Base-by-base conservation (phyloP, 2,329 filamentous ascomycete species). In the Ophiostoma montium region DNA sequence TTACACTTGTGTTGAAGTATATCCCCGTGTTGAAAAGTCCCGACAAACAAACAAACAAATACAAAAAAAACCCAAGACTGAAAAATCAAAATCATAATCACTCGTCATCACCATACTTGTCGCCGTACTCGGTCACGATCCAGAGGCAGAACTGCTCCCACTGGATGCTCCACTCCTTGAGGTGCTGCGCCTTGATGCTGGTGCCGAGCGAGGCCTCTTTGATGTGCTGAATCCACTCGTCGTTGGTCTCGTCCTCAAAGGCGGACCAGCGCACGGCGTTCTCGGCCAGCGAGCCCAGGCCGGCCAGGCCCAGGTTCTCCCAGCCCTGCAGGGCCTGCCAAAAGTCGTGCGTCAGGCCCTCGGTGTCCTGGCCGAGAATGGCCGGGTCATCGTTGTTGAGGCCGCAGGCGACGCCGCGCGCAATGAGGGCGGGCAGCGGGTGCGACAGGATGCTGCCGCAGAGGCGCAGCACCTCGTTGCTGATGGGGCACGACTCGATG, bases 71-170 rank as follows among this genome's bases (percentile, higher is more conserved):
- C 27, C 5, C 27, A 16, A 41, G 11, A 10, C 18, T 5, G 46
- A 57, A 59, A 49, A 58, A 16, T 27, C 3, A 32, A 33, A 16
- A 27, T 5, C 36, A 36, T 15, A 32, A n/a, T 6, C 13, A 38
- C 11, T 46, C 27, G 44, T 58, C 60, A 11, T 64, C 62, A 32
- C 62, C 70, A 49, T 76, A 90, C 64, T 89, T 79, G 0, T 73
- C 70, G 9, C 69, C 73, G 58, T 76, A 94, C 66, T 94, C 85
- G 35, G 80, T 71, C 10, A 95, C 83, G 41, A 96, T 72, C 88
- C 88, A 95, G 48, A 87, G 72, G 60, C 89, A 96, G 61, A 92
- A 96, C 59, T 78, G 74, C 69, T 96, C 90, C 79, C 89, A 96
- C 56, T 85, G 78, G 33, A 78, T 67, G 46, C 77, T 75, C 86